Percentiles rank a stretch among this genome's conserved stretches.
Evolutionary conservation across 1,284 basidiomycete species (phyloP).

Genomic region (Sutorius eximius): DNA sequence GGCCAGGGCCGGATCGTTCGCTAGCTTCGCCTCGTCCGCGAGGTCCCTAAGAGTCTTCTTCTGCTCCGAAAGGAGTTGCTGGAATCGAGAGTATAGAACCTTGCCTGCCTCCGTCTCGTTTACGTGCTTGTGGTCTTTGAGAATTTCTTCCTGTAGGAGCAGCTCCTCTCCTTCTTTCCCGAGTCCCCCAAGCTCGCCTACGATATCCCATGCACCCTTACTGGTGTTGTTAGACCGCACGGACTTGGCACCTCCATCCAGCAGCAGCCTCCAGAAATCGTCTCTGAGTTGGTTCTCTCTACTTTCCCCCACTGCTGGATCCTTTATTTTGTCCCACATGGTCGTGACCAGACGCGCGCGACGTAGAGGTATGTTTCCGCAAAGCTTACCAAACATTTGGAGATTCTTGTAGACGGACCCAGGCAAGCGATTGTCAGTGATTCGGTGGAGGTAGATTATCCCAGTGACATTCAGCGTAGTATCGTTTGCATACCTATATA

Average conservation of each 20-base stretch:
- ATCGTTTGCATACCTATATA: slow-evolving; percentile 12
- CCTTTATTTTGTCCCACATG: slow-evolving; percentile 26
- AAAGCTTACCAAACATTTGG: slow-evolving; percentile 41
- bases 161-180: not conserved
- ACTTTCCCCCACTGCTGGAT: not conserved
- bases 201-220: not conserved
- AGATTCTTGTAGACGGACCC: slow-evolving; percentile 47
- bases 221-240: slow-evolving; percentile 11
- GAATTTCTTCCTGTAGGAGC: slow-evolving; percentile 26
- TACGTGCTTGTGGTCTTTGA: slow-evolving; percentile 12
- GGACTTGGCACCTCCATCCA: slow-evolving; percentile 34
- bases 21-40: slow-evolving; percentile 12
- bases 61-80: slow-evolving; percentile 22
- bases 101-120: slow-evolving; percentile 26
- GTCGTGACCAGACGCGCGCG: slow-evolving; percentile 45
- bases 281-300: slow-evolving; percentile 27
- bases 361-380: slow-evolving; percentile 8
- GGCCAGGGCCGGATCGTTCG: slow-evolving; percentile 9
- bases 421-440: slow-evolving; percentile 47
- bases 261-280: slow-evolving; percentile 27
- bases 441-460: slow-evolving; percentile 50
- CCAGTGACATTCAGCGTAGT: slow-evolving; percentile 34
- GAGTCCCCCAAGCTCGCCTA: not conserved
- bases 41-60: slow-evolving; percentile 10
- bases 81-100: slow-evolving; percentile 16